phyloP scores from a whole-genome alignment of 1,284 basidiomycete genomes.

The Pterula multifida region DNA sequence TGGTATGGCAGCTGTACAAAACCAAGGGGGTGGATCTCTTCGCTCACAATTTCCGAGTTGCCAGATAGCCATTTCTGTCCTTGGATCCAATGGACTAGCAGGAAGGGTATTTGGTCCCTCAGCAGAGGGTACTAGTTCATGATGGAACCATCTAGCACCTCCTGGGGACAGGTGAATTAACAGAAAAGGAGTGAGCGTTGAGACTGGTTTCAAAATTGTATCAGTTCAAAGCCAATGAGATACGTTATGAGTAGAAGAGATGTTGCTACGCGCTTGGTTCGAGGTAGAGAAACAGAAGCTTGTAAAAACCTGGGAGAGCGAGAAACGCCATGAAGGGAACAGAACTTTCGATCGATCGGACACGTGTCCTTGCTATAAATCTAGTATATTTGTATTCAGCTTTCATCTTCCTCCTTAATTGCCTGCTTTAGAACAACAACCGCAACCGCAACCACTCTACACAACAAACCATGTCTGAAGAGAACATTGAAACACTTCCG shows the following conservation, averaged over 20 bases:
- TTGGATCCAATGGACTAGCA: conserved; percentile 26
- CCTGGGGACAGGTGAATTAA: conserved; percentile 44
- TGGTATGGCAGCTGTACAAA: not conserved
- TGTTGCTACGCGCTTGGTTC: conserved; percentile 44
- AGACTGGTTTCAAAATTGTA: conserved; percentile 25
- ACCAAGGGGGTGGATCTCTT: not conserved
- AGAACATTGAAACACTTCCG: not conserved
- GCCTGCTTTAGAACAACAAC: not conserved
- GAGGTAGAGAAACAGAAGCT: conserved; percentile 52
- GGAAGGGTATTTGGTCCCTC: not conserved
- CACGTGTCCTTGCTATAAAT: not conserved
- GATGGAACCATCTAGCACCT: conserved; percentile 60
- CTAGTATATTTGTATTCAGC: not conserved
- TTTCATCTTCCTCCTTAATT: not conserved
- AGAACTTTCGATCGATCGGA: not conserved
- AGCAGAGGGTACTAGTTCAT: conserved; percentile 45
- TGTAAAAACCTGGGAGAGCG: conserved; percentile 58
- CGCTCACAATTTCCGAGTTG: conserved; percentile 59
- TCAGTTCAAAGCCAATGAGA: conserved; percentile 1
- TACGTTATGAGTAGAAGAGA: not conserved
- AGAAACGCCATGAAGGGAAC: conserved; percentile 25
- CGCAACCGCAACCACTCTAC: not conserved
- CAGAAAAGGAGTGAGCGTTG: conserved; percentile 45
- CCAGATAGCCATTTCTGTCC: conserved; percentile 57
- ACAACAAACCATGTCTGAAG: not conserved